Conservation (phyloP, 495 filamentous ascomycete genomes). For the Tuber microsphaerosporum region DNA sequence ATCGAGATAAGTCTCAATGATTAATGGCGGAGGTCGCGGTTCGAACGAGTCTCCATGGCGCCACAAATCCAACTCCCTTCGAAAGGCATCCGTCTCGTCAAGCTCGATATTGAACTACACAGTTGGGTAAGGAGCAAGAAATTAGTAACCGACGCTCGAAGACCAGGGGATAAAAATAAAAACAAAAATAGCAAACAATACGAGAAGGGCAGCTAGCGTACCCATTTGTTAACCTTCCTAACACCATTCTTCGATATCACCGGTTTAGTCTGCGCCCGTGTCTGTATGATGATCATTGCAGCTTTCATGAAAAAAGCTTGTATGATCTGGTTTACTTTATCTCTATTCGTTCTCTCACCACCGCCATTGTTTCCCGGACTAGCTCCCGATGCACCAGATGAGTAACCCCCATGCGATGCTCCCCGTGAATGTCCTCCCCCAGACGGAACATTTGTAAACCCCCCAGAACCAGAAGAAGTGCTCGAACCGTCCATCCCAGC, state of each 20-base stretch:
- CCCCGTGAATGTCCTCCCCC: slow-evolving; percentile 25
- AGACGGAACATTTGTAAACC: slow-evolving; percentile 32
- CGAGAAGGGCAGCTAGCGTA: slow-evolving; percentile 50
- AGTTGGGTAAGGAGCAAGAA: slow-evolving; percentile 2
- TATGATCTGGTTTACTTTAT: slow-evolving; percentile 41
- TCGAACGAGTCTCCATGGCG: slow-evolving; percentile 66
- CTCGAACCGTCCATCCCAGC: slow-evolving; percentile 36
- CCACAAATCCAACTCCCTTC: slow-evolving; percentile 73
- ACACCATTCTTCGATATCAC: slow-evolving; percentile 51
- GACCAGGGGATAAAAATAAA: not conserved
- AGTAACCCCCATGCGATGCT: slow-evolving; percentile 24
- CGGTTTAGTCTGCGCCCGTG: slow-evolving; percentile 63
- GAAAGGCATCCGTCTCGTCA: slow-evolving; percentile 79
- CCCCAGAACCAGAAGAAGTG: slow-evolving; percentile 31
- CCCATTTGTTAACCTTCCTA: slow-evolving; percentile 83
- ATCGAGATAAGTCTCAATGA: slow-evolving; percentile 87
- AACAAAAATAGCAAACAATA: slow-evolving; percentile 7
- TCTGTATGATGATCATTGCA: slow-evolving; percentile 73
- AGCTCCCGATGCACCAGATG: slow-evolving; percentile 14
- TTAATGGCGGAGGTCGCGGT: slow-evolving; percentile 72
- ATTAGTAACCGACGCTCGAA: not conserved
- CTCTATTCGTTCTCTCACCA: slow-evolving; percentile 34
- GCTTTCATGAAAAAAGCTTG: slow-evolving; percentile 91
- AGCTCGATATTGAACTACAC: slow-evolving; percentile 85
- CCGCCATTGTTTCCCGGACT: slow-evolving; percentile 7